Evolutionary conservation across 1,284 basidiomycete genomes (phyloP), one percentile per base, ranked within the genome.

Genomic region (Ceratobasidium theobromae): DNA sequence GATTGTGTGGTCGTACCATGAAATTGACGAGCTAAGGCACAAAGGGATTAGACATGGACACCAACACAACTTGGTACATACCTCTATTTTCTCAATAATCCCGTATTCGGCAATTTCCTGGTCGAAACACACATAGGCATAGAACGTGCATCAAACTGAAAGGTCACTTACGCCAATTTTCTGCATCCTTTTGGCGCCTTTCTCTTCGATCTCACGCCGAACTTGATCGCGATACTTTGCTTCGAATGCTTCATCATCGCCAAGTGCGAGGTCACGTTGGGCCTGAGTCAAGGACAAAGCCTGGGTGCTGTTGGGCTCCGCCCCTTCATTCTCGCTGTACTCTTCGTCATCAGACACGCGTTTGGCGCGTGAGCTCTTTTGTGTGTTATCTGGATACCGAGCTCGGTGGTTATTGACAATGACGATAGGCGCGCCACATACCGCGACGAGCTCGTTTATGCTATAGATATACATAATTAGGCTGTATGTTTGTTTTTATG

Each of bases 71-170:
- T 45, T 21, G 14, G 16, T 4, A 33, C 60, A 30, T 33, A 33
- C 60, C 49, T 92, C 88, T 57, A 99, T 84, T 25, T 81, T 81
- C 72, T 94, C 89, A 70, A 98, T 91, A 68, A 96, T 88, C 11
- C 95, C 96, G 71, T 88, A 84, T 53, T 93, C 87, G 3, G 92
- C 90, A 51, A 90, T 80, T 33, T 81, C 83, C 91, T 93, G 72
- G 3, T 18, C 60, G n/a, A n/a, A 16, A 9, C 11, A 32, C 25
- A 16, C 28, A 33, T 25, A 23, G 35, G 12, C 23, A 55, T 14
- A 16, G 18, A 21, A 18, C 35, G 33, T 30, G 11, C 9, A 30
- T 32, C 27, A 49, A 41, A 16, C n/a, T 28, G 49, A 2, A 2
- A 11, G 11, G 14, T 3, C 25, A 60, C 58, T 14, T 21, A 62